Base-by-base conservation (phyloP, 2,329 filamentous ascomycete genomes). In the Colletotrichum viniferum region DNA sequence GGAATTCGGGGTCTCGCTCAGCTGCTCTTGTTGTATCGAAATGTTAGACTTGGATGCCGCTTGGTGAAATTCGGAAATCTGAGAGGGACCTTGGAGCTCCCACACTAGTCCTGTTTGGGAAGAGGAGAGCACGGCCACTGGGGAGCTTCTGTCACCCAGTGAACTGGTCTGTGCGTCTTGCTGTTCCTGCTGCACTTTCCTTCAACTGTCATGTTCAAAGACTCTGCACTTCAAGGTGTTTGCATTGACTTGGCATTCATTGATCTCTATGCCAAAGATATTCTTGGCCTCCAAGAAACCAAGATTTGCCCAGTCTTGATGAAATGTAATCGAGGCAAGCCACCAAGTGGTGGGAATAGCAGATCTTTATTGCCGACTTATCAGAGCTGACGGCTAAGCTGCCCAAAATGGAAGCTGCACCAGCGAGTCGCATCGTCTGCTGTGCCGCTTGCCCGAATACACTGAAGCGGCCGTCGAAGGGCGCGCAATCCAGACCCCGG, bases 1-100 rank as follows among this genome's bases (percentile, higher is more conserved):
- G 43, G 34, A 48, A 52, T 16, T 21, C 8, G 4, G 14, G 18
- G 26, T 60, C 24, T 32, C 63, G 38, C 18, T 38, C n/a, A 36
- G 36, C 64, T 26, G 34, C 1, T 24, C 34, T 38, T 38, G 36
- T 67, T 26, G 69, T 74, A 63, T 64, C 73, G 69, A 52, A 69
- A 52, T 34, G 63, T 69, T 68, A 58, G 62, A 55, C 61, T 52
- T 9, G 18, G 30, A 66, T 43, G 67, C 52, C 14, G 69, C 14
- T 62, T 75, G 56, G 62, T 63, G 69, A 76, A 76, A 76, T 73
- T 76, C 73, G 73, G 73, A 63, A 73, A 30, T 56, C 55, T 67
- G 64, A 30, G 69, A 63, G 64, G 70, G 28, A 73, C 58, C 70
- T 69, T 30, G 48, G 70, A 76, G 73, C 73, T 73, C 48, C 24